Percentiles rank a stretch among this genome's conserved stretches.
These are phyloP conservation scores for Apiospora malaysiana DNA, from an alignment of 2,329 filamentous ascomycete genomes.

Conservation along the genomic window DNA sequence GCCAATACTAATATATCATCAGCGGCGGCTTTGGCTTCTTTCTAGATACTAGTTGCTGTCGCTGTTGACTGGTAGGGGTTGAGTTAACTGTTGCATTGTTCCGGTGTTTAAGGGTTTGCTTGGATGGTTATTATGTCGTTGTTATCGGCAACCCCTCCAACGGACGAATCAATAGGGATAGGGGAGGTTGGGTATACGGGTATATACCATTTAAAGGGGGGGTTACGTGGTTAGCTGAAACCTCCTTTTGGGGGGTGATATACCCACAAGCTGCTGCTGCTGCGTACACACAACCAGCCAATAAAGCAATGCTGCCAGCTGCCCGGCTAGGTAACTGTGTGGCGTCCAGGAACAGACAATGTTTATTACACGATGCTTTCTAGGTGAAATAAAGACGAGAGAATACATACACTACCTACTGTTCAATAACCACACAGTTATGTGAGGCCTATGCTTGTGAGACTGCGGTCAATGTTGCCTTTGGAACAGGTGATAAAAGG, in stretches of 20 bases:
- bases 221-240: not conserved
- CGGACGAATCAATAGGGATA: not conserved
- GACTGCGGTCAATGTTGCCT: not conserved
- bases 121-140: not conserved
- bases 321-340: not conserved
- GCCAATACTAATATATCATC: not conserved
- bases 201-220: conserved; percentile 1
- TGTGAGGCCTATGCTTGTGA: not conserved
- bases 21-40: not conserved
- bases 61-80: not conserved
- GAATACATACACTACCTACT: not conserved
- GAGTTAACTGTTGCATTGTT: not conserved
- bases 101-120: not conserved
- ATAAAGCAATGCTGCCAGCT: not conserved
- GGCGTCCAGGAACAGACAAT: not conserved
- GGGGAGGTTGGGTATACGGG: not conserved
- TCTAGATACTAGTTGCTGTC: not conserved
- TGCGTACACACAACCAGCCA: not conserved
- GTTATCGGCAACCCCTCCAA: not conserved
- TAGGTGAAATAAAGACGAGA: not conserved
- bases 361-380: not conserved
- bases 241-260: not conserved
- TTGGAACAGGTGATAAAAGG: no score
- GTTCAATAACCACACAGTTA: not conserved
- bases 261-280: not conserved